These are phyloP conservation scores for Lavandula angustifolia DNA, from an alignment of 257 asterid species.

Conservation along the genomic window DNA sequence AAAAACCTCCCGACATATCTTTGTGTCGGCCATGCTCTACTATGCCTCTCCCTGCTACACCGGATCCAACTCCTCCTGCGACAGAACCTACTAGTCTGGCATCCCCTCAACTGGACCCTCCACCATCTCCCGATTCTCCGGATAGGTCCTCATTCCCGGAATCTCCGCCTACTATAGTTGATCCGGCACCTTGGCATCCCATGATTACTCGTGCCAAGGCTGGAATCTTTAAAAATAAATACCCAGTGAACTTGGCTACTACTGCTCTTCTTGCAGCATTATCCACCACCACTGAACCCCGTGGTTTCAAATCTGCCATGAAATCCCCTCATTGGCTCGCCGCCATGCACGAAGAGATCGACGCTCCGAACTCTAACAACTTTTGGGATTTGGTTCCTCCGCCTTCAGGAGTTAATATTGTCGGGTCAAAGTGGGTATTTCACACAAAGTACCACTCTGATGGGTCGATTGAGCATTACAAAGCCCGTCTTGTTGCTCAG, in stretches of 20 bases:
- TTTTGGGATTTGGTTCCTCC: neutral
- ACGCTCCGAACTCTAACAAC: neutral
- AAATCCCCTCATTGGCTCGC: neutral
- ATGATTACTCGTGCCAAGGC: neutral
- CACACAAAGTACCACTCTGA: neutral
- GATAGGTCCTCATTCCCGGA: too few relatives aligned
- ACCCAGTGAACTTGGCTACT: neutral
- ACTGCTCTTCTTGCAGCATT: neutral
- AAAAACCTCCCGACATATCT: too few relatives aligned
- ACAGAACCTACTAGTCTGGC: too few relatives aligned
- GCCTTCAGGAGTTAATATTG: neutral
- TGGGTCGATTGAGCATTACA: neutral
- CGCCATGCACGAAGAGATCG: neutral
- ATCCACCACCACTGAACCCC: too few relatives aligned
- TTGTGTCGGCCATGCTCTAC: too few relatives aligned
- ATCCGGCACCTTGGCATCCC: neutral
- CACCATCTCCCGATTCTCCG: too few relatives aligned
- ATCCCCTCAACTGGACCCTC: too few relatives aligned
- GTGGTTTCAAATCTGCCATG: neutral
- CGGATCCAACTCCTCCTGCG: too few relatives aligned
- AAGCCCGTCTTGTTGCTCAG: neutral
- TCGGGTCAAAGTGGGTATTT: neutral
- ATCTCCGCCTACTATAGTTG: too few relatives aligned
- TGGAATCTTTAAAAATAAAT: neutral
- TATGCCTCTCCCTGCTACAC: too few relatives aligned